Evolutionary conservation across 1,284 basidiomycete genomes (phyloP).

Genomic region (Xerocomus alliaceus): DNA sequence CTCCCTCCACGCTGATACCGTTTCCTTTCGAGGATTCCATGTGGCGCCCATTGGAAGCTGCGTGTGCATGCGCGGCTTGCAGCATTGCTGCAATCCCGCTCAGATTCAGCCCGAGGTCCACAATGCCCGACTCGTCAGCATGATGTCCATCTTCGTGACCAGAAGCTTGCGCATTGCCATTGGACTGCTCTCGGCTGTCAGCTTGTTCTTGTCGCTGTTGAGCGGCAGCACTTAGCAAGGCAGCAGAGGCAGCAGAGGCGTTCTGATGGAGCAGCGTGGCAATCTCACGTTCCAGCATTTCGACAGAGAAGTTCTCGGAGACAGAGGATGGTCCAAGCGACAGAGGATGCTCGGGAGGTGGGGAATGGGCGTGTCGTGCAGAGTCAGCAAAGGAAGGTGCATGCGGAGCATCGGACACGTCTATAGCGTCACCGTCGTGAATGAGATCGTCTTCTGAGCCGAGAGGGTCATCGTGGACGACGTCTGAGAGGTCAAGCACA

Average conservation of each 20-base stretch:
- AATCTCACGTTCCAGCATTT: conserved; percentile 77
- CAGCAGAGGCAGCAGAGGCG: conserved; percentile 65
- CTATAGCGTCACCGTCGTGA: conserved; percentile 44
- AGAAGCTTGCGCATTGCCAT: conserved; percentile 12
- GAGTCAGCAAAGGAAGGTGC: conserved; percentile 40
- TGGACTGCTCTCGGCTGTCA: conserved; percentile 19
- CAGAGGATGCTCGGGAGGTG: conserved; percentile 35
- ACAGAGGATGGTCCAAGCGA: conserved; percentile 27
- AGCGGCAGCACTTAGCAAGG: conserved; percentile 63
- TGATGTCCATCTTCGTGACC: conserved; percentile 19
- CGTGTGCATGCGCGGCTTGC: conserved; percentile 73
- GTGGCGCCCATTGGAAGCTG: conserved; percentile 55
- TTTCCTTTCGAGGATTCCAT: conserved; percentile 53
- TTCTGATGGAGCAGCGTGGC: conserved; percentile 73
- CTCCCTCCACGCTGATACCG: conserved; percentile 50
- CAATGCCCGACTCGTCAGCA: conserved; percentile 33
- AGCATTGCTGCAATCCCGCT: conserved; percentile 73
- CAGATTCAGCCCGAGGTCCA: conserved; percentile 56
- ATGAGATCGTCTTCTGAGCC: conserved; percentile 42
- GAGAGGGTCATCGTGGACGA: conserved; percentile 76
- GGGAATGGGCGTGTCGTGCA: conserved; percentile 23
- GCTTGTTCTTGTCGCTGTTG: conserved; percentile 61
- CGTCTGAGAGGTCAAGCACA: conserved; percentile 75
- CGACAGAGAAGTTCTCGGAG: conserved; percentile 60
- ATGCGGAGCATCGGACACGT: conserved; percentile 35